A percentile compares a stretch with the other conserved stretches of the same genome.
Conservation (phyloP, 495 filamentous ascomycete genomes). For the Echria macrotheca region DNA sequence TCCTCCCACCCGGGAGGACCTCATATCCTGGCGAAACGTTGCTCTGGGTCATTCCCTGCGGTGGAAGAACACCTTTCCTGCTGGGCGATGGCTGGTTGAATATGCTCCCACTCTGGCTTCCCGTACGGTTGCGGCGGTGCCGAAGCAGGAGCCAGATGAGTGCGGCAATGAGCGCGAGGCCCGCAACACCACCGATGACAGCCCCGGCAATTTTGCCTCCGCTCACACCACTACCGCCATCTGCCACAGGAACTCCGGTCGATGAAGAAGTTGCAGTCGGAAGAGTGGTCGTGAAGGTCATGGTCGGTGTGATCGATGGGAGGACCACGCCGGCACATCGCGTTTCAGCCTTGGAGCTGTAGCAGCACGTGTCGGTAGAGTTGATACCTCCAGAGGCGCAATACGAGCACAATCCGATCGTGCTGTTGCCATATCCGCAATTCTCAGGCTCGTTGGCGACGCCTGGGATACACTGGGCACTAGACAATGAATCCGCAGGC, state of each 20-base stretch:
- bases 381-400: constrained; percentile 79
- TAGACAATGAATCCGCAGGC: constrained; percentile 68
- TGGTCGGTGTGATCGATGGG: constrained; percentile 65
- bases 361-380: constrained; percentile 92
- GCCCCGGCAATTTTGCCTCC: constrained; percentile 86
- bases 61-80: constrained; percentile 46
- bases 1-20: constrained; percentile 77
- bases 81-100: constrained; percentile 86
- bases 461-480: constrained; percentile 67
- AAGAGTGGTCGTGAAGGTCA: constrained; percentile 56
- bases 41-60: constrained; percentile 26
- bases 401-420: constrained; percentile 79
- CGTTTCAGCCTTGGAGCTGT: constrained; percentile 63
- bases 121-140: constrained; percentile 53
- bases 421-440: constrained; percentile 80
- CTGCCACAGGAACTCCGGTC: constrained; percentile 40
- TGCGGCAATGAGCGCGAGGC: constrained; percentile 58
- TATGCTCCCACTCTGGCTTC: constrained; percentile 55
- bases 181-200: constrained; percentile 75
- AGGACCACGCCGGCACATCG: constrained; percentile 70
- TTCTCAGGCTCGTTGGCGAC: constrained; percentile 76
- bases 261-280: constrained; percentile 38
- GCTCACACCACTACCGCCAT: constrained; percentile 50
- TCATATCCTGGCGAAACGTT: constrained; percentile 57
- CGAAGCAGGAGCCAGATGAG: constrained; percentile 57